Conservation (phyloP, 2,329 filamentous ascomycete species). For the Drechslera avenae region DNA sequence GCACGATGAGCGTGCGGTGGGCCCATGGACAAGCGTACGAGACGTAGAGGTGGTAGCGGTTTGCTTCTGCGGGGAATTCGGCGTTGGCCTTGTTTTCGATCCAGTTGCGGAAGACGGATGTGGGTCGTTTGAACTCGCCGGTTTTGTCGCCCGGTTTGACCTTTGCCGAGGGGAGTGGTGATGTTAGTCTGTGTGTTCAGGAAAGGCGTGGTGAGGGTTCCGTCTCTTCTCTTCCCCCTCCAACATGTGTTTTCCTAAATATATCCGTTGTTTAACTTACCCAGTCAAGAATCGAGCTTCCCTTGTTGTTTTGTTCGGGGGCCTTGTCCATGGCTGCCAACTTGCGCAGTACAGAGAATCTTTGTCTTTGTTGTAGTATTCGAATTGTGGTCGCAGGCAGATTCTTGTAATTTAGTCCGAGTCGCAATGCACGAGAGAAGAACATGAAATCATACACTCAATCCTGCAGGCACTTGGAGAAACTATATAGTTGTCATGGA, state of each 20-base stretch:
- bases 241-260: background rate
- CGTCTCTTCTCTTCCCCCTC: no score
- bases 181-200: background rate
- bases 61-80: constrained; percentile 82
- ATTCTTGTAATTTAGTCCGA: constrained; percentile 16
- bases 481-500: constrained; percentile 33
- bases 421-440: constrained; percentile 20
- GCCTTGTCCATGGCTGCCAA: constrained; percentile 23
- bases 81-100: constrained; percentile 75
- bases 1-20: constrained; percentile 82
- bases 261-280: background rate
- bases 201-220: background rate
- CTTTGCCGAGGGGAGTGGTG: background rate
- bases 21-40: constrained; percentile 96
- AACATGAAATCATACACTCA: background rate
- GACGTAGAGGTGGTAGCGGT: constrained; percentile 91
- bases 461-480: background rate
- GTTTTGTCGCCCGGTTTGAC: constrained; percentile 66
- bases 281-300: constrained; percentile 8
- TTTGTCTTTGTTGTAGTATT: constrained; percentile 5
- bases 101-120: constrained; percentile 79
- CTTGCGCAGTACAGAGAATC: constrained; percentile 18
- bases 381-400: background rate
- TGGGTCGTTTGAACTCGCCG: constrained; percentile 91
- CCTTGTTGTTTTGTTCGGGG: constrained; percentile 2